phyloP scores from a whole-genome alignment of 148 eudicot genomes.

The Linanthus parryae region DNA sequence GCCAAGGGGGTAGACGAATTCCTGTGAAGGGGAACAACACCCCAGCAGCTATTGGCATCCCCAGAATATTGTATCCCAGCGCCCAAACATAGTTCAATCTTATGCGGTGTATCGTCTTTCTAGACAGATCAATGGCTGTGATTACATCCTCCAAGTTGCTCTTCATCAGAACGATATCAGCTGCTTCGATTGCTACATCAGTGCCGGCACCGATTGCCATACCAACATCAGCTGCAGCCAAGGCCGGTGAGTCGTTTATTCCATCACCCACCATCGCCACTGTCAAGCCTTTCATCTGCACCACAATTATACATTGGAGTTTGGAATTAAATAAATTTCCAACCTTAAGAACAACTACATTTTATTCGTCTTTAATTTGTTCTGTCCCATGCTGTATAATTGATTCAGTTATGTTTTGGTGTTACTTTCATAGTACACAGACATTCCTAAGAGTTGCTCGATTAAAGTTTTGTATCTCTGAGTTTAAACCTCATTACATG shows the following conservation, averaged over 20 bases:
- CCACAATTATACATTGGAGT: background rate
- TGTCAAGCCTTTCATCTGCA: constrained; percentile 62
- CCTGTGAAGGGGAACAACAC: constrained; percentile 77
- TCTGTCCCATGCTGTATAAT: background rate
- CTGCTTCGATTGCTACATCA: constrained; percentile 96
- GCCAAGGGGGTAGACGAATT: constrained; percentile 91
- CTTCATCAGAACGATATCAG: constrained; percentile 83
- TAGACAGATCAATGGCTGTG: constrained; percentile 86
- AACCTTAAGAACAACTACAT: background rate
- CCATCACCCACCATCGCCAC: constrained; percentile 99
- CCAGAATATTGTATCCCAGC: constrained; percentile 87
- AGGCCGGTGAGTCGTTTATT: constrained; percentile 93
- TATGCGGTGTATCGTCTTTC: constrained; percentile 76
- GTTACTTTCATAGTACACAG: too few species aligned
- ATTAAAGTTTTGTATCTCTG: too few species aligned
- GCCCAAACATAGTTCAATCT: constrained; percentile 93
- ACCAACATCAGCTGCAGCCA: constrained; percentile 92
- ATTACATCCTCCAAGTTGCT: constrained; percentile 89
- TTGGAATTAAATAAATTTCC: too few species aligned
- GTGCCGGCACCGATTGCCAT: constrained; percentile 99
- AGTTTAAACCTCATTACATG: too few species aligned
- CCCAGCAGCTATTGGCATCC: constrained; percentile 92
- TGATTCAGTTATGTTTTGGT: too few species aligned
- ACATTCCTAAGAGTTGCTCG: background rate
- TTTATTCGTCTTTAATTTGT: too few species aligned